Percentiles rank a stretch among this genome's conserved stretches.
Evolutionary conservation across 2,329 filamentous ascomycete genomes (phyloP).

Genomic region (Rasamsonia emersonii): DNA sequence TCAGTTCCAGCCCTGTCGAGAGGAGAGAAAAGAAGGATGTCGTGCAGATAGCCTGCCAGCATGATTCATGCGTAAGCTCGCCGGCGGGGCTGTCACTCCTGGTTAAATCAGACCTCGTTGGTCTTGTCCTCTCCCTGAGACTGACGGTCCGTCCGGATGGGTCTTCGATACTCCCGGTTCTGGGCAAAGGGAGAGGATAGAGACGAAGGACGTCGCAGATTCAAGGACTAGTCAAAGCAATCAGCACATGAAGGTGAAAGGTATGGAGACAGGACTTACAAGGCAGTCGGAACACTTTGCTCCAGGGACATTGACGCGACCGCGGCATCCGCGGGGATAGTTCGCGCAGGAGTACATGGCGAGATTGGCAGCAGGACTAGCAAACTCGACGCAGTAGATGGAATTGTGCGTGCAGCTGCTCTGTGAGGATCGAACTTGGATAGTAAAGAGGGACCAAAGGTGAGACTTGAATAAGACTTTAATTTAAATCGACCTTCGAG

Average conservation of each 20-base stretch:
- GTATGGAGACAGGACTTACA: constrained; percentile 23
- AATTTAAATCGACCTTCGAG: too few species aligned
- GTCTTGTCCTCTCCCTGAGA: constrained; percentile 6
- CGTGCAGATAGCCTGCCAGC: too few species aligned
- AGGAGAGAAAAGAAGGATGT: too few species aligned
- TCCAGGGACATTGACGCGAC: constrained; percentile 35
- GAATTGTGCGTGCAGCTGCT: too few species aligned
- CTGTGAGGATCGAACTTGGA: too few species aligned
- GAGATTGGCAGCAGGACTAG: too few species aligned
- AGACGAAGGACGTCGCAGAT: constrained; percentile 8
- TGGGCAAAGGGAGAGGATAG: constrained; percentile 8
- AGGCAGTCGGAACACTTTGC: constrained; percentile 37
- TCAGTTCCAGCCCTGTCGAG: too few species aligned
- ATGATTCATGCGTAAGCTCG: too few species aligned
- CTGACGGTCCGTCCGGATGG: constrained; percentile 4
- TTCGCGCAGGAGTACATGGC: constrained; percentile 42
- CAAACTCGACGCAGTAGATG: too few species aligned
- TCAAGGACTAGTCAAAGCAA: constrained; percentile 4
- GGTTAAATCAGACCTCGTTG: constrained; percentile 7
- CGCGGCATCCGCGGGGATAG: constrained; percentile 40
- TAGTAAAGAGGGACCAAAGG: too few species aligned
- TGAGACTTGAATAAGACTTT: too few species aligned
- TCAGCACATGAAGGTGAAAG: background rate
- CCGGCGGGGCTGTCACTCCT: too few species aligned
- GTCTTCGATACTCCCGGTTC: constrained; percentile 8